Conservation (phyloP, 75 land plant species). For the Cryptomeria japonica region DNA sequence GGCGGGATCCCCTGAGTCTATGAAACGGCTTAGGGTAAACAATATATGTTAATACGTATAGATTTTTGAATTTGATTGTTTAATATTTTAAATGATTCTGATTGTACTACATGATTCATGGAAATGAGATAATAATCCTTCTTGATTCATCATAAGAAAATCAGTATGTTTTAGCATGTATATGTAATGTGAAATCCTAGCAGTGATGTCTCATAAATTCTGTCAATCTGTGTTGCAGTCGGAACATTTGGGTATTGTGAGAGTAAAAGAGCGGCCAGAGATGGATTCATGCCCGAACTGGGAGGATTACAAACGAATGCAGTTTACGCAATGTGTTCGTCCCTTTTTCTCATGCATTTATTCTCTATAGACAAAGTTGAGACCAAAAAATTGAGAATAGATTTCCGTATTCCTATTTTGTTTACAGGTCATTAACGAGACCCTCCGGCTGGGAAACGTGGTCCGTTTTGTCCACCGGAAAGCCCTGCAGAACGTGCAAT, state of each 20-base stretch:
- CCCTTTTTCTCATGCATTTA: not conserved
- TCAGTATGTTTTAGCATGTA: no score
- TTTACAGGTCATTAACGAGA: constrained; percentile 65
- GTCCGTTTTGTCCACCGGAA: constrained; percentile 51
- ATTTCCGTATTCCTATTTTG: not conserved
- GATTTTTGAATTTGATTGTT: no score
- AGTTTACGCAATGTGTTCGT: constrained; percentile 47
- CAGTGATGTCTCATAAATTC: not conserved
- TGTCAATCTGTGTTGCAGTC: constrained; percentile 15
- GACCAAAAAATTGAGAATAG: not conserved
- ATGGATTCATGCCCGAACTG: constrained; percentile 23
- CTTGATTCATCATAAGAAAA: no score
- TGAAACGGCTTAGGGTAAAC: constrained; percentile 31
- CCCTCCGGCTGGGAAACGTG: constrained; percentile 55
- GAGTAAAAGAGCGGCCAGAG: constrained; percentile 2
- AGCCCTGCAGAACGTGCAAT: constrained; percentile 52
- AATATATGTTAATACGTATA: no score
- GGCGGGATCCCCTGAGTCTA: constrained; percentile 24
- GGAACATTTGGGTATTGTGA: constrained; percentile 36
- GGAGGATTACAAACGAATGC: constrained; percentile 59
- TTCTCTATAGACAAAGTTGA: not conserved
- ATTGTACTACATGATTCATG: no score
- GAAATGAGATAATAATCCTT: no score
- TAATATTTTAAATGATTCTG: no score
- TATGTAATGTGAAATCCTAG: no score